Base-by-base conservation (phyloP, 176 grass and related monocot species). In the Pontederia crassipes region DNA sequence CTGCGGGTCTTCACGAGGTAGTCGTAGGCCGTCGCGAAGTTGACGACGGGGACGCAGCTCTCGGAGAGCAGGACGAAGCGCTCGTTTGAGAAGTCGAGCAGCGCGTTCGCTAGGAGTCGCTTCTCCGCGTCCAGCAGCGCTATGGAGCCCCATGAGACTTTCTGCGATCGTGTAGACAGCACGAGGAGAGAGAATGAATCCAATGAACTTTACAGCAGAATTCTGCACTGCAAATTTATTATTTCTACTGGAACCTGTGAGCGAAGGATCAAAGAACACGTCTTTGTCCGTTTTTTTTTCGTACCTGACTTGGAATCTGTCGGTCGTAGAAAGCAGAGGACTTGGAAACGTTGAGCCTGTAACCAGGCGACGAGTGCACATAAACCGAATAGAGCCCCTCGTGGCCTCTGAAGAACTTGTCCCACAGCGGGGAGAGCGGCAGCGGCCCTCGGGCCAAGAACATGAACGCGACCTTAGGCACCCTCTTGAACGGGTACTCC, bases 81-180 rank as follows among this genome's bases (percentile, higher is more conserved):
- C 58, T 60, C 58, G 12, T 60, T 60, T 4, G 58, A 60, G 24
- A 45, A 60, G 58, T 60, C 58, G 26, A 60, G 58, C 58, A 60
- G 32, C 14, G 58, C 58, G 15, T 60, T 60, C 5, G 58, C 58
- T 11, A 60, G 11, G 28, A 60, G 58, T 5, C 58, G 58, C 28
- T 60, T 60, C 15, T 16, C 4, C 8, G 58, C 58, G 15, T 60
- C 58, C 14, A 60, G 26, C 12, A 60, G 1, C 28, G 58, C 28
- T 40, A 60, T 60, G 2, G 58, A 60, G 0, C 58, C 28, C 58
- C 58, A n/a, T 45, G 4, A 8, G 32, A 29, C 28, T 11, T 12
- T 14, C 58, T 60, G 58, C 6, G 4, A 40, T 40, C 10, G 28
- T 60, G 5, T 26, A 32, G 15, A 32, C 13, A 13, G 28, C 58